These are phyloP conservation scores for Colletotrichum cereale DNA, from an alignment of 2,329 filamentous ascomycete genomes.

Conservation along the genomic window DNA sequence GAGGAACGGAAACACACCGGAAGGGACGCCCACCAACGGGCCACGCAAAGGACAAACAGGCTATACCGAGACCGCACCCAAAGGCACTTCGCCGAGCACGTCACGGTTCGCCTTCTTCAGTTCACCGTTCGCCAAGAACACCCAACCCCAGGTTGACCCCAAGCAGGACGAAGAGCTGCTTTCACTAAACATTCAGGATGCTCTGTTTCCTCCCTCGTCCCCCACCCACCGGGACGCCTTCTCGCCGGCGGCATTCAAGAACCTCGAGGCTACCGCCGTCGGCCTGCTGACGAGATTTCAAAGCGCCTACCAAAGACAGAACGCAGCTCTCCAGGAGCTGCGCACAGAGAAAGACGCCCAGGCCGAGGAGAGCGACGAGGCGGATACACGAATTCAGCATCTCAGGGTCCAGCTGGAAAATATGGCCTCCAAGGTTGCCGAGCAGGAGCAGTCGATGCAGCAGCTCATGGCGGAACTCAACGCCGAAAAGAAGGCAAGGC, in stretches of 20 bases:
- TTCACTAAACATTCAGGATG: slow-evolving; percentile 66
- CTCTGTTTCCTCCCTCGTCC: slow-evolving; percentile 62
- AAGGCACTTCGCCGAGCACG: slow-evolving; percentile 47
- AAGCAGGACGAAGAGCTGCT: slow-evolving; percentile 65
- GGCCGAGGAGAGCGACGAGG: slow-evolving; percentile 68
- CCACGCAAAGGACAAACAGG: slow-evolving; percentile 40
- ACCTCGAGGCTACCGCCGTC: slow-evolving; percentile 69
- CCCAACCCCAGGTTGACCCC: slow-evolving; percentile 43
- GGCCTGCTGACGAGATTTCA: slow-evolving; percentile 69
- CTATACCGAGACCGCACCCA: slow-evolving; percentile 48
- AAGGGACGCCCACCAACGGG: slow-evolving; percentile 50
- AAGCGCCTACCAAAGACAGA: slow-evolving; percentile 67
- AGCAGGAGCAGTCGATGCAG: slow-evolving; percentile 66
- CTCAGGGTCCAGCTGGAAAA: slow-evolving; percentile 72
- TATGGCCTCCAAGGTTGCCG: slow-evolving; percentile 65
- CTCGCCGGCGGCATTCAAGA: slow-evolving; percentile 71
- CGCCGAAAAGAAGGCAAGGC: slow-evolving; percentile 62
- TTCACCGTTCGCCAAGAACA: slow-evolving; percentile 57
- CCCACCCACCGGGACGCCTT: slow-evolving; percentile 62
- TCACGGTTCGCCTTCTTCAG: slow-evolving; percentile 62
- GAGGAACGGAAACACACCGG: slow-evolving; percentile 41
- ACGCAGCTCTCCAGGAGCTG: slow-evolving; percentile 63
- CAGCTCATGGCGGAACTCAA: slow-evolving; percentile 64
- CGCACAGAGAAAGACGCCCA: slow-evolving; percentile 66
- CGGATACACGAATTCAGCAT: slow-evolving; percentile 62